Evolutionary conservation across 345 rosid species (phyloP), one percentile per base, ranked within the genome.

Genomic region (Brassica carinata): DNA sequence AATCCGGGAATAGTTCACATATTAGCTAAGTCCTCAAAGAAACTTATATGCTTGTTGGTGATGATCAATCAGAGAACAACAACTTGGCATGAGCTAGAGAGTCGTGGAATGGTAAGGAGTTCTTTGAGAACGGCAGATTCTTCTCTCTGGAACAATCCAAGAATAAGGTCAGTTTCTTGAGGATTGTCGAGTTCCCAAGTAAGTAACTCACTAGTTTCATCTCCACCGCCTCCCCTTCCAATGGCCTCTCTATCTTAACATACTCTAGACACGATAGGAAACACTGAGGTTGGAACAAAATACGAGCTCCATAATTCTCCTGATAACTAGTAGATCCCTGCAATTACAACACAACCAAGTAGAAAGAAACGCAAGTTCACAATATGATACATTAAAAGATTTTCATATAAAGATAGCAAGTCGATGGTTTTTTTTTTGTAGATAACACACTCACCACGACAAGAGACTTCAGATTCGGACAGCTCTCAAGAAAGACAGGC

Each of bases 401-500:
- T 23, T 23, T 1, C 26, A 23, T 23, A 7, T 34, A 5, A 34
- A 40, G 48, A 40, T 36, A 36, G 8, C 43, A 36, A 5, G 9
- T 36, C 5, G 1, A 36, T 31, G 33, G 34, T 31, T 31, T 31
- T 34, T 31, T 34, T 1, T 23, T 23, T 2, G 45, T 40, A 48
- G 55, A 3, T 11, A 48, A 23, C 26, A 45, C 11, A 11, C 72
- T 66, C 0, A 67, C 67, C 79, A 70, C 26, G 34, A 70, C 70
- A 31, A 77, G 34, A 15, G 64, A 69, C 71, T 69, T 63, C 2
- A 77, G 64, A 61, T 70, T 77, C 0, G 71, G 81, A 18, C 75
- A 77, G 70, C 55, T 70, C 27, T 77, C 53, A 5, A 77, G 75
- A 69, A 77, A 61, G n/a, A 31, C 53, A 27, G 75, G 70, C 15